Evolutionary conservation across 2,329 filamentous ascomycete genomes (phyloP).

Genomic region (Stachybotrys chlorohalonatus): DNA sequence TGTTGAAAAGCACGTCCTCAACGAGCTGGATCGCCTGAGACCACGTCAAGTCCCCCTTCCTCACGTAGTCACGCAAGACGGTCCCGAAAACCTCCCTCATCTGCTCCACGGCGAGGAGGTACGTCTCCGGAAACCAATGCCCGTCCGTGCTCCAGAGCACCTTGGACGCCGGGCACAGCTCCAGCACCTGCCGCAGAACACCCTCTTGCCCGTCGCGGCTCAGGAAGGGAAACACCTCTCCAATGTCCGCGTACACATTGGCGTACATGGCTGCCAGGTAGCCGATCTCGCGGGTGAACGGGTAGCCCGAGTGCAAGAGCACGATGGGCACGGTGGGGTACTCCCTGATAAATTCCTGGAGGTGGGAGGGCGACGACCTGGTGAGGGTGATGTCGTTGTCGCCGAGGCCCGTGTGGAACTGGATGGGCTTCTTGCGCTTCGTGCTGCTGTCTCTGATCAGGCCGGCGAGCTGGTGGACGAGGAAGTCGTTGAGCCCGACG

Average conservation of each 20-base stretch:
- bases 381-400: slow-evolving; percentile 68
- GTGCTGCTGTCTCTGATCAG: slow-evolving; percentile 39
- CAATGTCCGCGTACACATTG: slow-evolving; percentile 76
- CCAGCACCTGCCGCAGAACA: slow-evolving; percentile 62
- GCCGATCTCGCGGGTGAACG: slow-evolving; percentile 68
- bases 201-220: slow-evolving; percentile 67
- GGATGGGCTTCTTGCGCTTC: slow-evolving; percentile 58
- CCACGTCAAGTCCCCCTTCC: slow-evolving; percentile 51
- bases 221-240: slow-evolving; percentile 72
- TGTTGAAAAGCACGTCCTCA: slow-evolving; percentile 64
- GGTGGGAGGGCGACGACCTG: slow-evolving; percentile 62
- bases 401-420: slow-evolving; percentile 77
- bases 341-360: slow-evolving; percentile 63
- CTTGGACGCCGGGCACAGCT: slow-evolving; percentile 67
- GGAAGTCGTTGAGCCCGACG: slow-evolving; percentile 57
- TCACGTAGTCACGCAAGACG: slow-evolving; percentile 58
- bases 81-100: slow-evolving; percentile 61
- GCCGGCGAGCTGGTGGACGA: slow-evolving; percentile 56
- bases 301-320: slow-evolving; percentile 72
- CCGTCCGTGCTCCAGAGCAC: slow-evolving; percentile 75
- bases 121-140: slow-evolving; percentile 72
- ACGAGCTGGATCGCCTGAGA: slow-evolving; percentile 55
- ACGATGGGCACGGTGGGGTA: slow-evolving; percentile 67
- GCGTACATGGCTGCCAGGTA: slow-evolving; percentile 70
- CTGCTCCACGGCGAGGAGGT: slow-evolving; percentile 62